phyloP scores from a whole-genome alignment of 345 rosid genomes.

The Sisymbrium altissimum region DNA sequence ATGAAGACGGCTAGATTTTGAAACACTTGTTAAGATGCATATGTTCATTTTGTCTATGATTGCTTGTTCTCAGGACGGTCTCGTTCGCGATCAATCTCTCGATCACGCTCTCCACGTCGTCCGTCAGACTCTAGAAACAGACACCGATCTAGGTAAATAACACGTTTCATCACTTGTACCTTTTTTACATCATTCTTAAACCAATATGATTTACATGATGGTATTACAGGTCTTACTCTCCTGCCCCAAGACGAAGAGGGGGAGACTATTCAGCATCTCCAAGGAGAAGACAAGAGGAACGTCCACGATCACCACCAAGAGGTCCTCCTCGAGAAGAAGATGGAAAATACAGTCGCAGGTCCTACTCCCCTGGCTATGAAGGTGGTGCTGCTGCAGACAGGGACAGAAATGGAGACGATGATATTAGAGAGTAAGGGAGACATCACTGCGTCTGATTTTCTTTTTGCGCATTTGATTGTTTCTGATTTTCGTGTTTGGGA shows the following conservation, averaged over 20 bases:
- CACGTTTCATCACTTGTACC: neutral
- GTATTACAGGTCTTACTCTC: slow-evolving; percentile 74
- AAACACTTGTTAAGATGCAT: neutral
- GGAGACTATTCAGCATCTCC: slow-evolving; percentile 72
- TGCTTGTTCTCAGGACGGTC: slow-evolving; percentile 58
- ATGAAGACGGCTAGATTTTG: neutral
- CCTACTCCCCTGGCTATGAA: slow-evolving; percentile 65
- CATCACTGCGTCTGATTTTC: neutral
- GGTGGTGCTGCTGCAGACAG: slow-evolving; percentile 33
- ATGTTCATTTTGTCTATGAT: neutral
- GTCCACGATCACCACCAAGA: slow-evolving; percentile 67
- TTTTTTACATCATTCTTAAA: neutral
- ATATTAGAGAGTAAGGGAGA: slow-evolving; percentile 52
- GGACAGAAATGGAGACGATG: slow-evolving; percentile 41
- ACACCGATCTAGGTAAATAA: slow-evolving; percentile 75
- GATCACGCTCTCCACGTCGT: slow-evolving; percentile 67
- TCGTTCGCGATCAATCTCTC: slow-evolving; percentile 74
- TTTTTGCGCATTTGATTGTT: neutral
- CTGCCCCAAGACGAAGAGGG: slow-evolving; percentile 58
- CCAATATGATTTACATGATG: neutral
- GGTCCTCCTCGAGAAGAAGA: slow-evolving; percentile 65
- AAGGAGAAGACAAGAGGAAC: slow-evolving; percentile 57
- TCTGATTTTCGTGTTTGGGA: neutral
- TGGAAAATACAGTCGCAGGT: slow-evolving; percentile 44
- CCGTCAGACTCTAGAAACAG: slow-evolving; percentile 70